Base-by-base conservation (phyloP, 345 rosid genomes). In the Citrus reticulata region DNA sequence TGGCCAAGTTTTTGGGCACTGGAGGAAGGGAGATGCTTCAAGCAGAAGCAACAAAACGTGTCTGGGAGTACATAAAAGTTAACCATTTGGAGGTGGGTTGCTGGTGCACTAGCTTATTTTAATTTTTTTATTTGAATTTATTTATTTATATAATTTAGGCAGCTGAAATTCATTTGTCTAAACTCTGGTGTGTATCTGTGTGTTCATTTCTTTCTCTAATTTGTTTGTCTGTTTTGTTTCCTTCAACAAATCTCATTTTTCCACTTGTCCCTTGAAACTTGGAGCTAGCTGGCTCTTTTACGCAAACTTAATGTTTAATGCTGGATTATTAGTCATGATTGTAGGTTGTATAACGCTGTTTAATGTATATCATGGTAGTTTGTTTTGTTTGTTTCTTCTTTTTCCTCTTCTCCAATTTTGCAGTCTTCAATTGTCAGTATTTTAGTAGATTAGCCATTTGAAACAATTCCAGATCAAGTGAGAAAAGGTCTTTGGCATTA, bases 41-140 rank as follows among this genome's bases (percentile, higher is more conserved):
- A 1, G 39, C 83, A 30, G 97, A 91, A 55, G 92, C 89, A 19
- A 82, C 83, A 49, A 84, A 76, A 62, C 88, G 77, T 69, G 97
- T 94, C 63, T 90, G 97, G 98, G 98, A 92, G 74, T 87, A 94
- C 77, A 87, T 94, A 71, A 92, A 91, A 63, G 83, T 82, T 74
- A 86, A 94, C 76, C 84, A 81, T n/a, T 83, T 94, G 84, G 95
- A 94, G 97, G 98, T 94, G 80, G 7, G 90, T 58, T 2, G n/a
- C 30, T 35, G 32, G 65, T 62, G 17, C 73, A 30, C 34, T 58
- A 24, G 67, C 64, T 76, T 66, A 34, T 77, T 58, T 51, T 68
- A 49, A 32, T 66, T 13, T 39, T 46, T 13, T 39, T 16, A 10
- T 68, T 63, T 20, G 24, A 51, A 71, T 19, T 9, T 46, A 46